phyloP scores from a whole-genome alignment of 176 grass and related monocot species.

The barley (Hordeum vulgare) region MorexV3_pseudomolecules_assembly NC_058521.1:58012404-58012903 shows the following conservation, averaged over 20 bases:
- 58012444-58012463: constrained; percentile 22
- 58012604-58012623: background rate
- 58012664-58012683: background rate
- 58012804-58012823: no score
- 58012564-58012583: constrained; percentile 12
- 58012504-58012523: constrained; percentile 16
- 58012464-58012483: constrained; percentile 24
- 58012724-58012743: background rate
- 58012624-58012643: background rate
- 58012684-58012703: background rate
- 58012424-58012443: constrained; percentile 21
- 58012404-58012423: background rate
- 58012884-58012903: no score
- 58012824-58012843: no score
- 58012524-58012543: constrained; percentile 30
- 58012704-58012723: background rate
- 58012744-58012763: background rate
- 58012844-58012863: no score
- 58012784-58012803: no score
- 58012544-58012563: background rate
- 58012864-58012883: no score
- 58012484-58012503: constrained; percentile 30
- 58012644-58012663: background rate
- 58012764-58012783: background rate
- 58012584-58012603: background rate